Conservation (phyloP, 2,329 filamentous ascomycete species). For the Arthrinium phaeospermum region DNA sequence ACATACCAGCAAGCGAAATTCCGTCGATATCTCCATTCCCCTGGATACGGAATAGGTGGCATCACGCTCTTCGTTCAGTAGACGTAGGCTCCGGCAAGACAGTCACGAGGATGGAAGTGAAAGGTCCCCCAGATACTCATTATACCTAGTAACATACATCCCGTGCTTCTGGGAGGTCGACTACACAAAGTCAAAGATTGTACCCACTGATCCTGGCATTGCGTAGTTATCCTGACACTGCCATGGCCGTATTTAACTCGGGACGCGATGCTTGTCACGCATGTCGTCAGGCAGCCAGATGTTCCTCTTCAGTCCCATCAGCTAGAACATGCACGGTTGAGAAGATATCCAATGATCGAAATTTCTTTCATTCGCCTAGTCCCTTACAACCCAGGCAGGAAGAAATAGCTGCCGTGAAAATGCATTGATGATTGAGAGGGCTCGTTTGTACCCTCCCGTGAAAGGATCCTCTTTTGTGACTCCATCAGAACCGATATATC, state of each 20-base stretch:
- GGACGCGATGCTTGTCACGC: background rate
- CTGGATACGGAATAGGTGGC: background rate
- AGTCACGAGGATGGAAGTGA: background rate
- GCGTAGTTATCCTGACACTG: background rate
- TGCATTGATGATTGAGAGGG: conserved; percentile 50
- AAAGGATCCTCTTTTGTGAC: conserved; percentile 42
- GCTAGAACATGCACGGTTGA: conserved; percentile 3
- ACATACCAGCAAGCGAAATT: background rate
- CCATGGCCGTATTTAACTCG: background rate
- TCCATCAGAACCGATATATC: conserved; percentile 30
- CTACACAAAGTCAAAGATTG: background rate
- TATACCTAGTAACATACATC: background rate
- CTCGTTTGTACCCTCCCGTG: conserved; percentile 20
- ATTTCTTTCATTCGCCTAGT: conserved; percentile 55
- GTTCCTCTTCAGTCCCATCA: background rate
- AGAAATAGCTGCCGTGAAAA: conserved; percentile 52
- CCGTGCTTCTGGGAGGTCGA: background rate
- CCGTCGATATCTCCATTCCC: background rate
- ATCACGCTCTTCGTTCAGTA: background rate
- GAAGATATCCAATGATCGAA: background rate
- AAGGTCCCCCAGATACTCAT: background rate
- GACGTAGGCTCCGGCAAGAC: background rate
- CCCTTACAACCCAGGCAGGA: conserved; percentile 56
- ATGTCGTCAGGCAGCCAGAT: background rate
- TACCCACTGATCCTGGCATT: background rate